Percentiles rank a stretch among this genome's conserved stretches.
Evolutionary conservation across 768 basidiomycete species (phyloP).

Genomic region (Tricholoma bakamatsutake): DNA sequence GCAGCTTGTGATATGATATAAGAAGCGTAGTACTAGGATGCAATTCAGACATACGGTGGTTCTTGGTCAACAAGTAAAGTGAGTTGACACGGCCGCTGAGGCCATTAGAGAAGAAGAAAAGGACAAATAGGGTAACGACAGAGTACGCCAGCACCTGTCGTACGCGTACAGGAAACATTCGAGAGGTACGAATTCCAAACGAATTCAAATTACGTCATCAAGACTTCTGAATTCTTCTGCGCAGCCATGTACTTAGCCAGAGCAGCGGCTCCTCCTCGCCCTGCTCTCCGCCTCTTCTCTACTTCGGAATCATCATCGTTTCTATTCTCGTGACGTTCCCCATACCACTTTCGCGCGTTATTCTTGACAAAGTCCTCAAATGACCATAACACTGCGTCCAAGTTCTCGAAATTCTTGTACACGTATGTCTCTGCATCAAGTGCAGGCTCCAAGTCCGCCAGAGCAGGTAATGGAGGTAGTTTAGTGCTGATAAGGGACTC

Average conservation of each 20-base stretch:
- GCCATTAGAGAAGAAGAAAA: slow-evolving; percentile 36
- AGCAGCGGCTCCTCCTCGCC: slow-evolving; percentile 5
- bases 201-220: not conserved
- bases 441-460: slow-evolving; percentile 24
- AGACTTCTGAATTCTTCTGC: not conserved
- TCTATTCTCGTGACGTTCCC: not conserved
- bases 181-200: no score
- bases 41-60: slow-evolving; percentile 6
- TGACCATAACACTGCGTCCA: slow-evolving; percentile 68
- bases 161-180: slow-evolving; percentile 13
- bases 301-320: not conserved
- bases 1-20: slow-evolving; percentile 32
- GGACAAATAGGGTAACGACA: slow-evolving; percentile 35
- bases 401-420: slow-evolving; percentile 40
- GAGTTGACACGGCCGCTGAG: slow-evolving; percentile 10
- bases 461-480: slow-evolving; percentile 35
- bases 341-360: slow-evolving; percentile 75
- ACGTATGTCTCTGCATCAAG: slow-evolving; percentile 70
- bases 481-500: slow-evolving; percentile 34
- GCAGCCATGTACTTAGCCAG: not conserved
- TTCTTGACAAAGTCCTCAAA: slow-evolving; percentile 76
- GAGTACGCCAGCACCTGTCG: slow-evolving; percentile 25
- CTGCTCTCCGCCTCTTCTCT: slow-evolving; percentile 1
- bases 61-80: not conserved
- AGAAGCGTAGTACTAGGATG: not conserved